Evolutionary conservation across 768 basidiomycete genomes (phyloP).

Genomic region (Lenzites betulinus): DNA sequence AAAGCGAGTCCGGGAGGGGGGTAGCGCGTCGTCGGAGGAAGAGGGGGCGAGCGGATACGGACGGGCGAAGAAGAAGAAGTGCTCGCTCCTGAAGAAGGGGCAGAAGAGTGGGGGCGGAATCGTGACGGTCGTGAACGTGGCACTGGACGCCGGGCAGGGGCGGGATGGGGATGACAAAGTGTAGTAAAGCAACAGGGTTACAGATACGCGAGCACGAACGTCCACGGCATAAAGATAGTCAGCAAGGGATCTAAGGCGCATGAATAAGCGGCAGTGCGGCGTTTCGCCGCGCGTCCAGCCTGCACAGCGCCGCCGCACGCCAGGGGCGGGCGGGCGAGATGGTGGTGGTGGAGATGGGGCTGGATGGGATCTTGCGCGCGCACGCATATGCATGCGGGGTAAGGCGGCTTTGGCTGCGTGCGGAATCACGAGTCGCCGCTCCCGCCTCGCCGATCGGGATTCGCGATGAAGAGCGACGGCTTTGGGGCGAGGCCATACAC

Average conservation of each 20-base stretch:
- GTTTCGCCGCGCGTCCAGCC: neutral
- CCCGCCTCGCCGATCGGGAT: conserved; percentile 51
- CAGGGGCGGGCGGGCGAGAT: too few relatives aligned
- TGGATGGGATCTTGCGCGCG: neutral
- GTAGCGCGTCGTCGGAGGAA: neutral
- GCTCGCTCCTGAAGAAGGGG: too few relatives aligned
- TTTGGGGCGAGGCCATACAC: conserved; percentile 66
- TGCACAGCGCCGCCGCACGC: too few relatives aligned
- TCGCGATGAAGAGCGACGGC: conserved; percentile 69
- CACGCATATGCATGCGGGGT: neutral
- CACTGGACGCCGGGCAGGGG: neutral
- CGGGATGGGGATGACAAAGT: neutral
- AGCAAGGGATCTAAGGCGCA: conserved; percentile 7
- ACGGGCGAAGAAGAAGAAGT: too few relatives aligned
- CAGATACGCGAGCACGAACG: conserved; percentile 6
- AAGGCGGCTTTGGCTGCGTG: neutral
- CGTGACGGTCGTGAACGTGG: conserved; percentile 8
- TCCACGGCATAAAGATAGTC: conserved; percentile 16
- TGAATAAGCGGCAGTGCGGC: conserved; percentile 2
- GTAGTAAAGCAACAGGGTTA: conserved; percentile 11
- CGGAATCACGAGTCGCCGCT: conserved; percentile 25
- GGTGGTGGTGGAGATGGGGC: neutral
- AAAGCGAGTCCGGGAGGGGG: conserved; percentile 4
- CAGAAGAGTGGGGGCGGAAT: neutral
- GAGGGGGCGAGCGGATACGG: neutral